A percentile compares a stretch with the other conserved stretches of the same genome.
phyloP scores from a whole-genome alignment of 345 rosid species.

The Populus alba region DNA sequence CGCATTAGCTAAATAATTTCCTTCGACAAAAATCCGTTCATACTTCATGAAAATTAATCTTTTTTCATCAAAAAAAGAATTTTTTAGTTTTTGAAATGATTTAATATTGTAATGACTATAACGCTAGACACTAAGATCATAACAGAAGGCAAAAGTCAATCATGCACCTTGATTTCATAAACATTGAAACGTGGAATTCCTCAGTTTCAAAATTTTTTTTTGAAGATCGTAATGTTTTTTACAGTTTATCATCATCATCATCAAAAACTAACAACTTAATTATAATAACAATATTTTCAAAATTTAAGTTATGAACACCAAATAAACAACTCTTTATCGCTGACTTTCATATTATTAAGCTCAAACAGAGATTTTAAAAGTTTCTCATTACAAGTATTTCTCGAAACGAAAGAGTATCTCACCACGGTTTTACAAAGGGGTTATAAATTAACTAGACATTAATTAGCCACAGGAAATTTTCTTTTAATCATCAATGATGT shows the following conservation, averaged over 20 bases:
- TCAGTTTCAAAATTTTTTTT: slow-evolving; percentile 9
- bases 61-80: neutral
- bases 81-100: neutral
- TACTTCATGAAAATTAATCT: neutral
- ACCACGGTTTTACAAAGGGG: neutral
- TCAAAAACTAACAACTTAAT: neutral
- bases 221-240: neutral
- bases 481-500: neutral
- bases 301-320: neutral
- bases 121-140: neutral
- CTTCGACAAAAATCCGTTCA: neutral
- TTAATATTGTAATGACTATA: neutral
- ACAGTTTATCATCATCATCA: neutral
- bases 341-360: neutral
- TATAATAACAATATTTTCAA: neutral
- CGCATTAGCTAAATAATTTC: neutral
- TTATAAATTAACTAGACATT: neutral
- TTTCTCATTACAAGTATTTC: neutral
- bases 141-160: neutral
- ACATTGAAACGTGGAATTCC: slow-evolving; percentile 19
- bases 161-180: slow-evolving; percentile 15
- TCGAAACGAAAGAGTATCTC: neutral
- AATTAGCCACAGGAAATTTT: neutral
- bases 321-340: neutral
- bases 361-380: neutral